These are phyloP conservation scores for Suillus plorans DNA, from an alignment of 768 basidiomycete genomes.

Conservation along the genomic window DNA sequence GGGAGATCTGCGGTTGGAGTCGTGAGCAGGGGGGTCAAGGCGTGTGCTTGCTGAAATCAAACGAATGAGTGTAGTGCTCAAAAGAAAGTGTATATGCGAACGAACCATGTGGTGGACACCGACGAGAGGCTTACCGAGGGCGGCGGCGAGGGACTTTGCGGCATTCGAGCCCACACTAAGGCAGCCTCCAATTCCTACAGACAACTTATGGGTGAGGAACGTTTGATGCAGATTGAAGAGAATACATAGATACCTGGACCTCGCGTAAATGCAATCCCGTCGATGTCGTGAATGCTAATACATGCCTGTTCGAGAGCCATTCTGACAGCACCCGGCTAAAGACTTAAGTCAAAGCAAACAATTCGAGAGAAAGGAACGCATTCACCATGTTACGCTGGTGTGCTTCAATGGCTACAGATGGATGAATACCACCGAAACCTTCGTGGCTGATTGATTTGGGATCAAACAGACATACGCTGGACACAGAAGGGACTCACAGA, in stretches of 20 bases:
- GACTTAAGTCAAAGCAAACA: not conserved
- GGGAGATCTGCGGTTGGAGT: conserved; percentile 42
- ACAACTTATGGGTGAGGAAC: not conserved
- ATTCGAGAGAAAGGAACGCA: not conserved
- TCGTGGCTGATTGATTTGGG: conserved; percentile 20
- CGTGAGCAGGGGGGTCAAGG: conserved; percentile 78
- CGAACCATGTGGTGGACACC: conserved; percentile 95
- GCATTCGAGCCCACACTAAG: conserved; percentile 77
- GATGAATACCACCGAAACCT: conserved; percentile 68
- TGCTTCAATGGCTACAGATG: conserved; percentile 69
- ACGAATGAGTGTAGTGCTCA: too few relatives aligned
- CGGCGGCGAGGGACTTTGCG: conserved; percentile 84
- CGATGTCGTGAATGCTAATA: conserved; percentile 58
- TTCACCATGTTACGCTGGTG: conserved; percentile 80
- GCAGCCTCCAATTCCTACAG: conserved; percentile 73
- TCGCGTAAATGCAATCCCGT: conserved; percentile 89
- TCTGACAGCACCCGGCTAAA: conserved; percentile 70
- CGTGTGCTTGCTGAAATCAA: conserved; percentile 80
- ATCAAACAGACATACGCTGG: not conserved
- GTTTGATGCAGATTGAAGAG: conserved; percentile 6
- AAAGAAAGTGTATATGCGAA: not conserved
- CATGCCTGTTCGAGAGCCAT: conserved; percentile 67
- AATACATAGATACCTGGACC: conserved; percentile 61
- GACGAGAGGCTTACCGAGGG: conserved; percentile 72
- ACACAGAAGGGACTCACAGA: conserved; percentile 39